These are phyloP conservation scores for Aristolochia californica DNA, from an alignment of 164 flowering plant genomes.

Conservation along the genomic window DNA sequence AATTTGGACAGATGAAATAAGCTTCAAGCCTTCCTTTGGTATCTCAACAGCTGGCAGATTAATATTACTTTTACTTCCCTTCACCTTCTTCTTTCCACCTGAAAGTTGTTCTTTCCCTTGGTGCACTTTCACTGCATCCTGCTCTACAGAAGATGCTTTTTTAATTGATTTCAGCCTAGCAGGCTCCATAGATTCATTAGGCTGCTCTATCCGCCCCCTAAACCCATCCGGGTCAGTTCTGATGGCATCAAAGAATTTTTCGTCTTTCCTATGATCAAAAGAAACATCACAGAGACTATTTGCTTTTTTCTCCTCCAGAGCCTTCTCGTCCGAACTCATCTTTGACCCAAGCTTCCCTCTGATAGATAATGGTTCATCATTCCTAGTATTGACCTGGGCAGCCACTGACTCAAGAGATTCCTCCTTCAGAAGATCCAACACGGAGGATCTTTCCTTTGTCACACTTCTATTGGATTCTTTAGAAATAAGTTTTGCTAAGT, in stretches of 20 bases:
- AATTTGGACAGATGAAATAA: constrained; percentile 10
- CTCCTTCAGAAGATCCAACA: constrained; percentile 17
- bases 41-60: constrained; percentile 13
- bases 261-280: constrained; percentile 11
- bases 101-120: constrained; percentile 12
- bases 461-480: constrained; percentile 12
- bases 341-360: constrained; percentile 20
- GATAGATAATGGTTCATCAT: neutral
- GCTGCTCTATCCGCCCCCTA: constrained; percentile 19
- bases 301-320: constrained; percentile 8
- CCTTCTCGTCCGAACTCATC: constrained; percentile 15
- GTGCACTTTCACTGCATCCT: constrained; percentile 8
- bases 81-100: constrained; percentile 32
- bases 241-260: constrained; percentile 8
- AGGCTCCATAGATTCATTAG: constrained; percentile 11
- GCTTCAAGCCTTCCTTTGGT: constrained; percentile 18
- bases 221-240: constrained; percentile 12
- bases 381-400: neutral
- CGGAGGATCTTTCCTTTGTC: constrained; percentile 11
- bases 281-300: constrained; percentile 11
- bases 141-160: constrained; percentile 11
- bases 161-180: constrained; percentile 10
- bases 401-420: constrained; percentile 16
- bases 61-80: constrained; percentile 14
- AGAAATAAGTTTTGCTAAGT: constrained; percentile 11